phyloP scores from a whole-genome alignment of 2,329 filamentous ascomycete genomes.

The Incumbomyces lentus region DNA sequence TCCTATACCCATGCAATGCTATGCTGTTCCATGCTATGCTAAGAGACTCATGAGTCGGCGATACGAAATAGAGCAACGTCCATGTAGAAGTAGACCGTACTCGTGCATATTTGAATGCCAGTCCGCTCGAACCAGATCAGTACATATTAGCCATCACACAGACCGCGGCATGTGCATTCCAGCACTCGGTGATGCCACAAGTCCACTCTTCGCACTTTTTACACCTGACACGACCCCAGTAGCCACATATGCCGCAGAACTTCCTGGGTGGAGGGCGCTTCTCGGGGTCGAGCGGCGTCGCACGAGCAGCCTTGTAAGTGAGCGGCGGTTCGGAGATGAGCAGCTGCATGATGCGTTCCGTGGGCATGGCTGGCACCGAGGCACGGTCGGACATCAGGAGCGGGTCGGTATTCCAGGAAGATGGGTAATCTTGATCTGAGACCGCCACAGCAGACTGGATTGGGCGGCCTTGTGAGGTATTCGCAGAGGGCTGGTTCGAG shows the following conservation, averaged over 20 bases:
- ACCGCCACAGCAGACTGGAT: neutral
- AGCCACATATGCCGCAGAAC: conserved; percentile 41
- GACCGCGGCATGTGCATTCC: conserved; percentile 34
- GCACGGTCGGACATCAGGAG: conserved; percentile 28
- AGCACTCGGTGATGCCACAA: conserved; percentile 37
- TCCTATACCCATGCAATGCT: no score
- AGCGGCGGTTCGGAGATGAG: conserved; percentile 38
- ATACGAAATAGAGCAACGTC: no score
- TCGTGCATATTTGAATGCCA: no score
- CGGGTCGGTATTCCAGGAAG: conserved; percentile 15
- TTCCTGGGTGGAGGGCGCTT: conserved; percentile 24
- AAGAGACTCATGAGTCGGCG: no score
- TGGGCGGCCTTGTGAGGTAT: neutral
- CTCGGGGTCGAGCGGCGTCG: conserved; percentile 22
- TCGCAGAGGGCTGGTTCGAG: conserved; percentile 15
- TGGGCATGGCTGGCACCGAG: conserved; percentile 34
- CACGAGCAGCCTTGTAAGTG: conserved; percentile 36
- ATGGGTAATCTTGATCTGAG: conserved; percentile 26
- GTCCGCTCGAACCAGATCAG: neutral
- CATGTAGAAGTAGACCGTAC: no score
- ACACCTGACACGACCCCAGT: conserved; percentile 41
- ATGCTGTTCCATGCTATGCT: no score
- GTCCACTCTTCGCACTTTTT: conserved; percentile 37
- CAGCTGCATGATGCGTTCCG: conserved; percentile 35
- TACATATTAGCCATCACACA: conserved; percentile 10